A percentile compares a stretch with the other conserved stretches of the same genome.
These are phyloP conservation scores for Hanseniaspora gamundiae DNA, from an alignment of 1,139 yeast genomes.

Conservation along the genomic window DNA sequence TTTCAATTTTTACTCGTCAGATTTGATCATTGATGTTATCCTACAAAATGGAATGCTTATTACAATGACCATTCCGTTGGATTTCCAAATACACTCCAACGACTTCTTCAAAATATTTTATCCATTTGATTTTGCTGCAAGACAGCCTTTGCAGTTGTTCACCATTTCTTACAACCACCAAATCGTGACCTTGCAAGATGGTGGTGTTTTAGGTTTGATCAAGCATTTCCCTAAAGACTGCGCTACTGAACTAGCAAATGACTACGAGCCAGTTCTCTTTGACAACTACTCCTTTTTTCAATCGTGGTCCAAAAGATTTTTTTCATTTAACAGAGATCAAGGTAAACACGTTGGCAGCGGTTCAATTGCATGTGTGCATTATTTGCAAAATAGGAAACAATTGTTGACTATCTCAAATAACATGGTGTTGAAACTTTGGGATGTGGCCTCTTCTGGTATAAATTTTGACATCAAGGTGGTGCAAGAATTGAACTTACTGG, in stretches of 20 bases:
- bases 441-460: background rate
- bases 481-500: background rate
- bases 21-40: conserved; percentile 16
- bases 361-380: background rate
- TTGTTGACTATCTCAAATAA: background rate
- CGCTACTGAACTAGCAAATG: conserved; percentile 21
- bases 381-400: background rate
- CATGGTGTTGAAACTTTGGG: background rate
- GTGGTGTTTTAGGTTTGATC: conserved; percentile 50
- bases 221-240: conserved; percentile 7
- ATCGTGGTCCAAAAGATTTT: conserved; percentile 22
- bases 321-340: background rate
- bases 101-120: conserved; percentile 55
- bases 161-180: conserved; percentile 33
- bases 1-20: conserved; percentile 13
- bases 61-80: conserved; percentile 22
- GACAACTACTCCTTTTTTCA: conserved; percentile 43
- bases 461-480: background rate
- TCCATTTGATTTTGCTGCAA: conserved; percentile 65
- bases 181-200: conserved; percentile 56
- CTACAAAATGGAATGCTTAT: conserved; percentile 26
- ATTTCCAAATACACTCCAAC: conserved; percentile 15
- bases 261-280: conserved; percentile 41
- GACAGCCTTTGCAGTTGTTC: conserved; percentile 46
- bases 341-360: background rate